phyloP scores from a whole-genome alignment of 495 filamentous ascomycete genomes.

The Chaetomium fimeti region DNA sequence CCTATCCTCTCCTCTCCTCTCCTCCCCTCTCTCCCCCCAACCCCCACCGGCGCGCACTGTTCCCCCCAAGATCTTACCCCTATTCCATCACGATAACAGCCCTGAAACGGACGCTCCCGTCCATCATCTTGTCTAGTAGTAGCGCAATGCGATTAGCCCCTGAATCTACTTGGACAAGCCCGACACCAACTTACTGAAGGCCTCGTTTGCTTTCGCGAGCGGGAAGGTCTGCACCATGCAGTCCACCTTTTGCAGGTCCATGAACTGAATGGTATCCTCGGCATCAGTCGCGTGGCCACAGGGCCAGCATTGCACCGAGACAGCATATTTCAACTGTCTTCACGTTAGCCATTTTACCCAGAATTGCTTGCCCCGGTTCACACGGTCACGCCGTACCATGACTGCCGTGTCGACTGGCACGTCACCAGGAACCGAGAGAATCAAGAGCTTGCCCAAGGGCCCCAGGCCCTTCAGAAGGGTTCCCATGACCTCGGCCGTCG shows the following conservation, averaged over 20 bases:
- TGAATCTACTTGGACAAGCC: background rate
- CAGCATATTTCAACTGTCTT: background rate
- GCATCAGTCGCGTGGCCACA: background rate
- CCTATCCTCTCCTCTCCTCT: no score
- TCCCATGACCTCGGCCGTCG: background rate
- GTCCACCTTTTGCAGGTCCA: background rate
- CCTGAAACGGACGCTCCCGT: constrained; percentile 1
- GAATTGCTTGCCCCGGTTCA: background rate
- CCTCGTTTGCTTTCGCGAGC: constrained; percentile 1
- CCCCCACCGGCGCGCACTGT: no score
- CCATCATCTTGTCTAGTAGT: background rate
- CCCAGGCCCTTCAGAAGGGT: background rate
- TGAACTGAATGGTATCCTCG: background rate
- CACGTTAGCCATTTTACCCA: background rate
- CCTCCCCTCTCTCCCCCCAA: no score
- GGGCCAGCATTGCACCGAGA: background rate
- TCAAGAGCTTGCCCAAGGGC: background rate
- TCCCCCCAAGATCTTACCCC: no score
- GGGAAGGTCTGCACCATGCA: constrained; percentile 6
- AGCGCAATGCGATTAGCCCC: background rate
- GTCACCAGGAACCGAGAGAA: background rate
- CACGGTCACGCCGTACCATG: background rate
- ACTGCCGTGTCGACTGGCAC: background rate
- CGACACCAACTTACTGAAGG: background rate
- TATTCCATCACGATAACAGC: constrained; percentile 1